phyloP scores from a whole-genome alignment of 139 green algal species.

The Chlorella sp. region DNA sequence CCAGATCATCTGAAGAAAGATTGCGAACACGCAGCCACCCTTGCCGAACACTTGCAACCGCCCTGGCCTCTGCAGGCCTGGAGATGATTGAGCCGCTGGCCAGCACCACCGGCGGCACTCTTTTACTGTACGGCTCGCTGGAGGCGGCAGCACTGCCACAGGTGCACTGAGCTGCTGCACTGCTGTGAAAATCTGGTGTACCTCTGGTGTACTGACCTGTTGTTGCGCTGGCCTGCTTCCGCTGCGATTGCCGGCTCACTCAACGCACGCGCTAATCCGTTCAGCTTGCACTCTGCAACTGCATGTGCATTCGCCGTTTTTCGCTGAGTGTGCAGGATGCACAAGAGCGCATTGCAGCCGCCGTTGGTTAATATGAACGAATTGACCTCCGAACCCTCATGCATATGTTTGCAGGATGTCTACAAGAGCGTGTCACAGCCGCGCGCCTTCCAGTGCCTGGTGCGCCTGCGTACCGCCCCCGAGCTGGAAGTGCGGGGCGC shows the following conservation, averaged over 20 bases:
- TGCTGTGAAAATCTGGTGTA: not conserved
- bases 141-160: conserved; percentile 66
- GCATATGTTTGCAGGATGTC: conserved; percentile 73
- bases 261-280: not conserved
- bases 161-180: conserved; percentile 12
- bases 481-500: conserved; percentile 59
- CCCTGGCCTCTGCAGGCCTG: conserved; percentile 44
- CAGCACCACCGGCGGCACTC: conserved; percentile 67
- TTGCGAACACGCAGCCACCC: not conserved
- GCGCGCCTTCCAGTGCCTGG: conserved; percentile 62
- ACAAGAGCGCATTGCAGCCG: no score
- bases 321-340: no score
- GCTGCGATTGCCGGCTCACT: not conserved
- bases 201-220: not conserved
- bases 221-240: not conserved
- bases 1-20: not conserved
- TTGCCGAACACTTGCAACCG: not conserved
- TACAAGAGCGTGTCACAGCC: conserved; percentile 76
- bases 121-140: conserved; percentile 76
- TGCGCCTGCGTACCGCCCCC: conserved; percentile 79
- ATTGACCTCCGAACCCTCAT: not conserved
- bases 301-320: no score
- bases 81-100: conserved; percentile 60
- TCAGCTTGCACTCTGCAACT: no score
- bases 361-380: no score